Conservation (phyloP, 2,329 filamentous ascomycete species). For the Allantophomopsis cytisporea region DNA sequence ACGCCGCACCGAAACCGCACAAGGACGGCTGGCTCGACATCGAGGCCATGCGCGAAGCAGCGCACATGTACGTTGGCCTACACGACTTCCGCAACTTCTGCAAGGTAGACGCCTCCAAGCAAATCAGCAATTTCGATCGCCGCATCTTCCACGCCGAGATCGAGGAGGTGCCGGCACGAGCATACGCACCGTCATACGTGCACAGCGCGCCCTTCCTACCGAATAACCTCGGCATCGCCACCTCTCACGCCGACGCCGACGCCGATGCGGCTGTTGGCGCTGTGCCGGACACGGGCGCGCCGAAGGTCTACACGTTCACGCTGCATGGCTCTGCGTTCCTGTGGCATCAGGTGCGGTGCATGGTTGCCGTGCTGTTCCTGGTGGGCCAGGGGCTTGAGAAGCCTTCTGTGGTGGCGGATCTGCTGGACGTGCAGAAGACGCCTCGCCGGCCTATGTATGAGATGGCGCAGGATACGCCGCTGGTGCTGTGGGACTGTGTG, state of each 20-base stretch:
- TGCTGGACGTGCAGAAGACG: constrained; percentile 60
- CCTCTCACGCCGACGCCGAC: constrained; percentile 1
- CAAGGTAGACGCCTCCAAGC: constrained; percentile 82
- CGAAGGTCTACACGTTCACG: constrained; percentile 76
- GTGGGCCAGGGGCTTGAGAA: constrained; percentile 79
- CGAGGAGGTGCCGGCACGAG: constrained; percentile 46
- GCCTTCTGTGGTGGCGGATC: constrained; percentile 55
- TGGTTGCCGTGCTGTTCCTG: constrained; percentile 85
- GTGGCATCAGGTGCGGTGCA: constrained; percentile 95
- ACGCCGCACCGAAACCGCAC: constrained; percentile 9
- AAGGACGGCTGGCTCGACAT: constrained; percentile 77
- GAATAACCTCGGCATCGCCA: constrained; percentile 8
- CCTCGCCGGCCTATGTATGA: constrained; percentile 75
- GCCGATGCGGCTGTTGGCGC: neutral
- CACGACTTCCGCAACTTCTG: constrained; percentile 98
- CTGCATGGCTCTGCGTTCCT: constrained; percentile 86
- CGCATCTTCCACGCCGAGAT: constrained; percentile 72
- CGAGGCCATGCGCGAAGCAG: constrained; percentile 71
- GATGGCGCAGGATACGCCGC: constrained; percentile 79
- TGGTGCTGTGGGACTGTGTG: constrained; percentile 93
- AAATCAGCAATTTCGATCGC: constrained; percentile 71
- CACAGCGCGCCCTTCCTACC: constrained; percentile 28
- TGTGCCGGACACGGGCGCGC: constrained; percentile 1
- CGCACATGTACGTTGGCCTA: constrained; percentile 63
- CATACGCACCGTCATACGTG: constrained; percentile 42